Evolutionary conservation across 441 rosid genomes (phyloP), one percentile per base, ranked within the genome.

Genomic region (Oxalis stricta): DNA sequence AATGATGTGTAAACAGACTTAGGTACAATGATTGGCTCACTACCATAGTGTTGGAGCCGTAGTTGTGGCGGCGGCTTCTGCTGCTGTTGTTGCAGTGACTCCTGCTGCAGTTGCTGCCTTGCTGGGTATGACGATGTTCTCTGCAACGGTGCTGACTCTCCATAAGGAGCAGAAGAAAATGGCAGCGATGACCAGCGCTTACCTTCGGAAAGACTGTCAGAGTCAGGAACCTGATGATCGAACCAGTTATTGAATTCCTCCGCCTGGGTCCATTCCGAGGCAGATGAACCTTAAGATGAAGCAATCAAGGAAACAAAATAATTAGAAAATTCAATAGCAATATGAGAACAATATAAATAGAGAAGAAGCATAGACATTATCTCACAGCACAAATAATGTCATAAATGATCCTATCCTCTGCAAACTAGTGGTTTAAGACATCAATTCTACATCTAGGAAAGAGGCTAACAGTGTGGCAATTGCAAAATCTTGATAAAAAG

Each of bases 81-180:
- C n/a, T n/a, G n/a, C n/a, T n/a, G n/a, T n/a, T n/a, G n/a, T n/a
- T n/a, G n/a, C n/a, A n/a, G n/a, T n/a, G n/a, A n/a, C n/a, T n/a
- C n/a, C n/a, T n/a, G n/a, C n/a, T 64, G 70, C 53, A 68, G 85
- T 3, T 59, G 67, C 53, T 63, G 94, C 68, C 77, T 67, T 48
- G 70, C 66, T 15, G 97, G 97, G 54, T 82, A 84, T 1, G 97
- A 82, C 13, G 95, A 82, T 14, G 97, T 71, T 68, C 95, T 80
- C 63, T 68, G 59, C 60, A 89, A 52, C 56, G 94, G 80, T 44
- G 70, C 79, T 31, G 80, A 53, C 47, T 77, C 87, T 23, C 63
- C 38, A 55, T 60, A 55, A 18, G 33, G 59, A 46, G 71, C 75
- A 52, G 78, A 59, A 13, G 76, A 59, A 24, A 77, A 44, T 18